Conservation (phyloP, 345 rosid genomes). For the Odontarrhena argentea region DNA sequence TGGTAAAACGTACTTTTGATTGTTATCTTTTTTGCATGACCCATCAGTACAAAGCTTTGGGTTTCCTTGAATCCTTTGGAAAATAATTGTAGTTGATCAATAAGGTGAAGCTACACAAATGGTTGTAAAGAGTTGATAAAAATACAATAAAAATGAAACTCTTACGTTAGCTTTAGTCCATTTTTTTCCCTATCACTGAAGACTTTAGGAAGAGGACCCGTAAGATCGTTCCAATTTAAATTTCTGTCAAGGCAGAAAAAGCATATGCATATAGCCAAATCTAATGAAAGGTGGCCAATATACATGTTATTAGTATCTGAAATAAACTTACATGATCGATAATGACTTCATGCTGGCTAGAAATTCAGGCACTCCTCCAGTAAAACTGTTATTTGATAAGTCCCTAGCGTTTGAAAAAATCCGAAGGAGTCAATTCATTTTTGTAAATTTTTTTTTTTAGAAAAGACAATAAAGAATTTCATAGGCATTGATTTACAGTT, state of each 20-base stretch:
- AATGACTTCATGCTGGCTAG: conserved; percentile 38
- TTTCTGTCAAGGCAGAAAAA: conserved; percentile 33
- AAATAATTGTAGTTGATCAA: neutral
- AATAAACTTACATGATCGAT: conserved; percentile 42
- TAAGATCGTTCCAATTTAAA: conserved; percentile 42
- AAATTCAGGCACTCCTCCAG: conserved; percentile 47
- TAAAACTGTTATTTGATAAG: conserved; percentile 45
- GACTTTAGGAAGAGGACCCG: conserved; percentile 40
- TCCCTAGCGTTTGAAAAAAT: conserved; percentile 36
- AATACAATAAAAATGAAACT: neutral
- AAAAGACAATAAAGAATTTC: too few species aligned
- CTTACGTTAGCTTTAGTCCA: conserved; percentile 39
- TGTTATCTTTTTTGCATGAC: conserved; percentile 32
- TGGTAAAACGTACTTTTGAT: conserved; percentile 24
- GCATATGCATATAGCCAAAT: neutral
- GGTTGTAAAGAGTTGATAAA: neutral
- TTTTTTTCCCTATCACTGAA: conserved; percentile 33
- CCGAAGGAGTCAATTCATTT: too few species aligned
- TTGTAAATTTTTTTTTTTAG: too few species aligned
- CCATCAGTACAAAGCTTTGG: conserved; percentile 27
- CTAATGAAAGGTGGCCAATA: neutral
- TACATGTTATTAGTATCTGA: too few species aligned
- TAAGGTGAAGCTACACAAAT: neutral
- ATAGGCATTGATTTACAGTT: conserved; percentile 33
- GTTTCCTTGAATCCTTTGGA: conserved; percentile 40